Base-by-base conservation (phyloP, 441 rosid species). In the Jatropha multifida region DNA sequence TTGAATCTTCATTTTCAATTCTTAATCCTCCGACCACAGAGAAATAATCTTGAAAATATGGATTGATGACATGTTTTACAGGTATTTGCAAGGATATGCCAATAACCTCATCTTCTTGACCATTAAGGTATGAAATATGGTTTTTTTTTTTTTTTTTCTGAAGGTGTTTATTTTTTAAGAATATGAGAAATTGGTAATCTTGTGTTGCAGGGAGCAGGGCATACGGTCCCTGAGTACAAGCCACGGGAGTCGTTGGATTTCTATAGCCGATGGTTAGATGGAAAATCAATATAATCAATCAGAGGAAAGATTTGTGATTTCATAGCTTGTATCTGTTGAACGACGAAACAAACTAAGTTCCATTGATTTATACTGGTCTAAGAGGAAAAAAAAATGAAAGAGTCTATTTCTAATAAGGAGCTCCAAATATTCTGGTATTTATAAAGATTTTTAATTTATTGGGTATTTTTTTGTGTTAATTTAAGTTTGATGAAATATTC, bases 181-280 rank as follows among this genome's bases (percentile, higher is more conserved):
- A 32, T 32, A 32, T 13, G 18, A 40, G 37, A 14, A 38, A 42
- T 40, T 66, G 54, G 48, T 1, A 20, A 67, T 69, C 3, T 69
- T 0, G 13, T 65, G 17, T n/a, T 67, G 49, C 88, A 90, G 92
- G 94, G 94, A 5, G 88, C 94, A 42, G 94, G 94, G 27, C 94
- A 90, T 74, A 90, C 91, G 0, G 94, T 88, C 11, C 90, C 92
- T 0, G 88, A 90, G 71, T 88, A 88, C 88, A 90, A 88, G 76
- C 94, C 94, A 1, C 71, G 44, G 58, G 89, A 88, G 65, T 14
- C 92, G 0, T 61, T 88, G 72, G 83, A 81, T 15, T 86, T 88
- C 69, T 82, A 70, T 32, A 66, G 74, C 56, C 79, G 84, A 38
- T 88, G 86, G 86, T 54, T 88, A 64, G 86, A 74, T 27, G 89